These are phyloP conservation scores for Dimocarpus longan DNA, from an alignment of 345 rosid species.

Conservation along the genomic window DNA sequence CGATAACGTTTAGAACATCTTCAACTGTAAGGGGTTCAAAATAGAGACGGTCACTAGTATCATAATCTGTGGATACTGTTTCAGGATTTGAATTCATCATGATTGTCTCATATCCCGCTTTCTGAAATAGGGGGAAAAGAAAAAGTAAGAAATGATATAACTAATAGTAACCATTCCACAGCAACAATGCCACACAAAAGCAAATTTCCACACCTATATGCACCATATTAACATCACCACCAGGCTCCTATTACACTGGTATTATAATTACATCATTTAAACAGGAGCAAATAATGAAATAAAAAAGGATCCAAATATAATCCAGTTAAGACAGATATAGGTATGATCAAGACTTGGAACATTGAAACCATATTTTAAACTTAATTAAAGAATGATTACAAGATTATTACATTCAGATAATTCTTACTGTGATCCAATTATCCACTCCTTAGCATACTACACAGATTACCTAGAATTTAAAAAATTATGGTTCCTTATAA, in stretches of 20 bases:
- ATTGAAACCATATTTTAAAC: background rate
- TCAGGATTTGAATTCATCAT: conserved; percentile 99
- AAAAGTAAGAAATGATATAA: background rate
- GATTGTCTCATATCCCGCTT: conserved; percentile 95
- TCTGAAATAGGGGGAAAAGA: conserved; percentile 42
- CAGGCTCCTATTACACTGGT: background rate
- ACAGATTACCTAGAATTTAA: background rate
- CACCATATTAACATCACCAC: background rate
- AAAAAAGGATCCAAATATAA: background rate
- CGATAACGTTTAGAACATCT: conserved; percentile 86
- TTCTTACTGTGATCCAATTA: background rate
- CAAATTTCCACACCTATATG: background rate
- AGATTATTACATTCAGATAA: background rate
- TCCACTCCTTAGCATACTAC: background rate
- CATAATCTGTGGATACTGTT: conserved; percentile 95
- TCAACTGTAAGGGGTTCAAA: conserved; percentile 91
- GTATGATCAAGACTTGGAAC: conserved; percentile 12
- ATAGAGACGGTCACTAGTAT: conserved; percentile 95
- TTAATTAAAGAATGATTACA: background rate
- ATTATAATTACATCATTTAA: background rate
- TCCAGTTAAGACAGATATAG: background rate
- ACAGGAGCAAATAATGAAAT: background rate
- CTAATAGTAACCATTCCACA: background rate
- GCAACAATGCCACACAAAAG: background rate
- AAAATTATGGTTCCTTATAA: background rate